These are phyloP conservation scores for Glutinoglossum americanum DNA, from an alignment of 495 filamentous ascomycete genomes.

Conservation along the genomic window DNA sequence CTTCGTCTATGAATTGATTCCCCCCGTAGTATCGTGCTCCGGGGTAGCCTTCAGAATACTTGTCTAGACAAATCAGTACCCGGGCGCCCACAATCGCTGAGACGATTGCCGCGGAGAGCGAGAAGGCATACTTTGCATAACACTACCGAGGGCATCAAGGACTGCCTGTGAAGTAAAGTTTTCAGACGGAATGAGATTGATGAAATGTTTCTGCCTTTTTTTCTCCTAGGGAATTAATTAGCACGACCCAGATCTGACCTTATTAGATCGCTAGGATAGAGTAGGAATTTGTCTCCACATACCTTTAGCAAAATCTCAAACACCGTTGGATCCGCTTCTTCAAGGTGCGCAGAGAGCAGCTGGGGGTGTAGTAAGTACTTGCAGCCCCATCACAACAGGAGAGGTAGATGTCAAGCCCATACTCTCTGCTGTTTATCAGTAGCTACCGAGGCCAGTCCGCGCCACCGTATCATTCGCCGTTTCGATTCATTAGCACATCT, in stretches of 20 bases:
- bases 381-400: conserved; percentile 4
- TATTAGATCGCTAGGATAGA: conserved; percentile 3
- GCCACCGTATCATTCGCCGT: conserved; percentile 7
- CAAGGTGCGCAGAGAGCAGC: conserved; percentile 58
- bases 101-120: background rate
- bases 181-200: conserved; percentile 96
- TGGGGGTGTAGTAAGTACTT: conserved; percentile 16
- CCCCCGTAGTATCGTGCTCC: conserved; percentile 94
- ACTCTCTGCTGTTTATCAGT: conserved; percentile 46
- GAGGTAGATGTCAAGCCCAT: background rate
- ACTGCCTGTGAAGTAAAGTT: conserved; percentile 98
- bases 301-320: conserved; percentile 83
- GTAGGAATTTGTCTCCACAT: conserved; percentile 9
- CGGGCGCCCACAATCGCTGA: background rate
- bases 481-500: background rate
- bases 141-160: conserved; percentile 84
- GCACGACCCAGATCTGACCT: background rate
- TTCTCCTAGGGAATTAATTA: conserved; percentile 51
- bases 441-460: conserved; percentile 26
- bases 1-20: conserved; percentile 84
- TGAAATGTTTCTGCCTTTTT: conserved; percentile 84
- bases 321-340: conserved; percentile 71
- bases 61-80: conserved; percentile 32
- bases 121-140: conserved; percentile 71
- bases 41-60: conserved; percentile 97